Base-by-base conservation (phyloP, 1,284 basidiomycete genomes). In the Polyporus tsugae region DNA sequence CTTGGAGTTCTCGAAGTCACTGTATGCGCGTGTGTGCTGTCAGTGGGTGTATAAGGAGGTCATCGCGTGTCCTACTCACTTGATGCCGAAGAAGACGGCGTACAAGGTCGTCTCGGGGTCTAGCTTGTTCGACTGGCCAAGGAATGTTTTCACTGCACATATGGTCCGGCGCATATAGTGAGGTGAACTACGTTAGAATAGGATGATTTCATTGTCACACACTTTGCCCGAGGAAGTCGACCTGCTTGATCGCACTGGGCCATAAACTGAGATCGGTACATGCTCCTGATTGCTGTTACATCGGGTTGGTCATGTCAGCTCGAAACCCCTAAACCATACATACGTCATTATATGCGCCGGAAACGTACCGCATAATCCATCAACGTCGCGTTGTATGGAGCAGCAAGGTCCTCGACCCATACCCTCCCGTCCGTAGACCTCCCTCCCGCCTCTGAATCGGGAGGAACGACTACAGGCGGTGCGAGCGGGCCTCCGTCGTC, bases 301-400 rank as follows among this genome's bases (percentile, higher is more conserved):
- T 6, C 4, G 2, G 33, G 6, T 33, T 33, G 4, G 13, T 0
- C 5, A 17, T 35, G 13, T 55, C 29, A 55, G 13, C 52, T 17
- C 2, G 15, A 2, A 2, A 2, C 1, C 7, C 11, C 11, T 4
- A 25, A 25, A 0, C 0, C 29, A 33, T 13, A 6, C 17, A 17
- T 0, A 33, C 15, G 25, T 35, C 29, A 10, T 22, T 15, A 55
- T 17, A 17, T 35, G 52, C 52, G 17, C 29, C 19, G 0, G 11
- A 13, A 11, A 73, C 82, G 58, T 69, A 85, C 84, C 19, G 83
- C 84, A 63, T 84, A 85, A 70, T 84, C 83, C 71, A 80, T 82
- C 49, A 85, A 73, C 11, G 66, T 75, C 4, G 80, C 79, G 29
- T 75, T 75, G 33, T 77, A 73, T 52, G 80, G 78, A 38, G 75